Base-by-base conservation (phyloP, 2,329 filamentous ascomycete genomes). In the Claviceps sp. region DNA sequence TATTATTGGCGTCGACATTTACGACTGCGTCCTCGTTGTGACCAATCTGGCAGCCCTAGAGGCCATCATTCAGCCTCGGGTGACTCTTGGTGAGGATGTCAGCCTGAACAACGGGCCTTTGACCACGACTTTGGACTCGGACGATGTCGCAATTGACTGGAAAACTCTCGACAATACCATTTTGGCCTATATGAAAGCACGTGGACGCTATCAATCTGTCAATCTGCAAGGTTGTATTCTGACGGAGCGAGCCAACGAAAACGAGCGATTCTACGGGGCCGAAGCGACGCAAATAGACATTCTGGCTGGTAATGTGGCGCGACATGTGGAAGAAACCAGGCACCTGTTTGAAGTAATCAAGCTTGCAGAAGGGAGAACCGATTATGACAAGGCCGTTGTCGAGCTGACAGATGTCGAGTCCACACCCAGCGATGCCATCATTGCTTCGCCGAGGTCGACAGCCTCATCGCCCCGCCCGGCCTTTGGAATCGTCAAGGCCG, bases 1-100 rank as follows among this genome's bases (percentile, higher is more conserved):
- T 63, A 78, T 95, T 50, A 84, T 90, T 5, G 91, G 90, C 2
- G 85, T 95, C 42, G 91, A 97, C 64, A 89, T 96, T 37, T 97
- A 96, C 72, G 91, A 97, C 66, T 95, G 90, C 62, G 86, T 97
- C 14, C 78, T 96, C 8, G 86, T 96, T 39, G 90, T 96, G 64
- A 96, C 95, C 70, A 89, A 86, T 45, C 81, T 87, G 46, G 78
- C 87, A 52, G 89, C 89, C 6, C 72, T 97, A 47, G 86, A 95
- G 58, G 81, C 86, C 1, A 94, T 96, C 63, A 89, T 87, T 39
- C 84, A 82, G 53, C 72, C 91, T 3, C 80, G 85, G 50, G 82
- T 89, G 52, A 93, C 87, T 0, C 72, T 97, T 2, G 90, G 90
- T 5, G 83, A 85, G 46, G 89, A 95, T 64, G 77, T 95, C 50